Percentiles rank a stretch among this genome's conserved stretches.
Evolutionary conservation across 805 yeast genomes (phyloP).

Genomic region (Candida sakaeoensis): DNA sequence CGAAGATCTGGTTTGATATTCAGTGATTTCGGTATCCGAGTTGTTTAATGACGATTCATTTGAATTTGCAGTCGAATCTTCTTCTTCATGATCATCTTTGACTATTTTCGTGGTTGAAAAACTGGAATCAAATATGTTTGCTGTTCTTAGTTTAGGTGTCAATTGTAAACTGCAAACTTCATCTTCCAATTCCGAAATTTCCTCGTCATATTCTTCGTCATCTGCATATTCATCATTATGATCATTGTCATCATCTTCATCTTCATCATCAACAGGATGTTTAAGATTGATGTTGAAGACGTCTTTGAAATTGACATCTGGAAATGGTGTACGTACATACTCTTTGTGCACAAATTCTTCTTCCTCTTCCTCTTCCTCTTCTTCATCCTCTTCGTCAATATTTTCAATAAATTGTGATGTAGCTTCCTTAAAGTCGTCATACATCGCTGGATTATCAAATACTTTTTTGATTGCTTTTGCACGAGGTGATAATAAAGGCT

Average conservation of each 20-base stretch:
- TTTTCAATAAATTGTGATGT: slow-evolving; percentile 24
- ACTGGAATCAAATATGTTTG: not conserved
- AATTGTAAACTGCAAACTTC: slow-evolving; percentile 18
- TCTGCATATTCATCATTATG: slow-evolving; percentile 16
- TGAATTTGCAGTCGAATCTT: slow-evolving; percentile 14
- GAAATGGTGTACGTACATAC: slow-evolving; percentile 43
- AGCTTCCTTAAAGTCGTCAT: slow-evolving; percentile 9
- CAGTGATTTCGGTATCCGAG: slow-evolving; percentile 11
- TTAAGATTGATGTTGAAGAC: slow-evolving; percentile 22
- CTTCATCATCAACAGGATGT: slow-evolving; percentile 19
- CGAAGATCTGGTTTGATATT: slow-evolving; percentile 36
- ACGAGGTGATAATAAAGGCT: slow-evolving; percentile 28
- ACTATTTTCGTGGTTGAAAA: slow-evolving; percentile 11
- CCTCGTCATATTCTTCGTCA: slow-evolving; percentile 17
- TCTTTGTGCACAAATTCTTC: slow-evolving; percentile 24
- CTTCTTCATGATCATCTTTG: slow-evolving; percentile 19
- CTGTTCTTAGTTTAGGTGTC: slow-evolving; percentile 5
- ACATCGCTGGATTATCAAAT: slow-evolving; percentile 43
- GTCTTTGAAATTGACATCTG: slow-evolving; percentile 29
- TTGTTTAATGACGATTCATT: slow-evolving; percentile 11
- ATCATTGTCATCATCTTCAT: slow-evolving; percentile 17
- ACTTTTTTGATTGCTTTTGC: slow-evolving; percentile 41
- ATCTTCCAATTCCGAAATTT: slow-evolving; percentile 20
- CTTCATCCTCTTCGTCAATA: slow-evolving; percentile 10
- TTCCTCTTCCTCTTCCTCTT: slow-evolving; percentile 13